Base-by-base conservation (phyloP, 2,329 filamentous ascomycete species). In the Pseudogymnoascus sp. region DNA sequence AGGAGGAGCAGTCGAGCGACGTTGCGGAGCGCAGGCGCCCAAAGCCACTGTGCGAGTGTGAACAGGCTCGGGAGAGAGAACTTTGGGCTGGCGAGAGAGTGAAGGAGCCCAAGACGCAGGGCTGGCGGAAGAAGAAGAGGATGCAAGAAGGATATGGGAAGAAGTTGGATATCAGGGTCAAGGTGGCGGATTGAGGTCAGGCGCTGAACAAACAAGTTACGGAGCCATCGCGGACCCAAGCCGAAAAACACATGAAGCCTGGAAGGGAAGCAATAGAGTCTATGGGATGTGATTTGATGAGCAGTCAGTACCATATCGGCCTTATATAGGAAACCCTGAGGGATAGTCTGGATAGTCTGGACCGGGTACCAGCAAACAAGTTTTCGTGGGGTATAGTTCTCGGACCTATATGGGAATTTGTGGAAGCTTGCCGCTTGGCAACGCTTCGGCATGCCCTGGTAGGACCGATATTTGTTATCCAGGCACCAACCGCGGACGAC, bases 21-120 rank as follows among this genome's bases (percentile, higher is more conserved):
- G 25, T 14, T 18, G 22, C 2, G 30, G 59, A 41, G 25, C 28
- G 41, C 35, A 60, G 57, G 64, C 36, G 20, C 12, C 62, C 60
- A 18, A 66, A 66, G 43, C 62, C 62, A 2, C 66, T 72, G 12
- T 72, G 71, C 62, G 57, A 37, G 2, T 72, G 71, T 60, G 71
- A 72, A 58, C 65, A 62, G 36, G 63, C 68, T 28, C 63, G 71
- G 41, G 71, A 72, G 59, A 47, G 62, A 2, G 38, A 61, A 35
- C 67, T 72, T n/a, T 72, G 70, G 70, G 70, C 67, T 11, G 65
- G 50, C 11, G 59, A 64, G 18, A 57, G 62, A 14, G 50, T 61
- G 14, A 66, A 64, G 25, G 39, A 50, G 33, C 58, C 61, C 11
- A 69, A 67, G 35, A 38, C 20, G 6, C 61, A 64, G 22, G 66